phyloP scores from a whole-genome alignment of 768 basidiomycete species.

The Lactarius trivialis region DNA sequence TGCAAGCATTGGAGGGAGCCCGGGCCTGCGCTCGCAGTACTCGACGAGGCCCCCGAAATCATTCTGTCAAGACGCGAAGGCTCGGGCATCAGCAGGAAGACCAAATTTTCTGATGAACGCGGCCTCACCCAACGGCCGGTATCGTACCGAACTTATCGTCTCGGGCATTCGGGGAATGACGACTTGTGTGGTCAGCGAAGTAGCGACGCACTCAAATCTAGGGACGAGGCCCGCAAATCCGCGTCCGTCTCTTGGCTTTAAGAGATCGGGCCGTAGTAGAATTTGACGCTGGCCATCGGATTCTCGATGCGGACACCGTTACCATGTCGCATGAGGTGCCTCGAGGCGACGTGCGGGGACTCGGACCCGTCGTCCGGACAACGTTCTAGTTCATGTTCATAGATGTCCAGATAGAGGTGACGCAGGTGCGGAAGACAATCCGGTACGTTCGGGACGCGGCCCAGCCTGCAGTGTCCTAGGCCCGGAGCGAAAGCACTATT shows the following conservation, averaged over 20 bases:
- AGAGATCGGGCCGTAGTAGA: slow-evolving; percentile 5
- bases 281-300: slow-evolving; percentile 6
- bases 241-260: background rate
- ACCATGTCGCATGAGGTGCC: background rate
- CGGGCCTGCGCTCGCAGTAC: background rate
- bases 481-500: background rate
- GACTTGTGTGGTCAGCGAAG: background rate
- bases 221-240: slow-evolving; percentile 6
- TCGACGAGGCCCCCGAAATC: background rate
- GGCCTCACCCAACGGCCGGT: slow-evolving; percentile 4
- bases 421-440: slow-evolving; percentile 6
- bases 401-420: background rate
- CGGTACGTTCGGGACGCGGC: slow-evolving; percentile 7
- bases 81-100: background rate
- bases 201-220: background rate
- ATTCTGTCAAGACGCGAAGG: background rate
- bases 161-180: background rate
- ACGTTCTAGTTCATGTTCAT: background rate
- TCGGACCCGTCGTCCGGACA: background rate
- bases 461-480: background rate
- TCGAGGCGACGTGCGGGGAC: background rate
- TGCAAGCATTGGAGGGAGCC: too few species aligned
- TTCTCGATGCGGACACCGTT: background rate
- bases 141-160: slow-evolving; percentile 1
- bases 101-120: background rate